Conservation (phyloP, 306 rosid genomes). For the Biancaea sappan region DNA sequence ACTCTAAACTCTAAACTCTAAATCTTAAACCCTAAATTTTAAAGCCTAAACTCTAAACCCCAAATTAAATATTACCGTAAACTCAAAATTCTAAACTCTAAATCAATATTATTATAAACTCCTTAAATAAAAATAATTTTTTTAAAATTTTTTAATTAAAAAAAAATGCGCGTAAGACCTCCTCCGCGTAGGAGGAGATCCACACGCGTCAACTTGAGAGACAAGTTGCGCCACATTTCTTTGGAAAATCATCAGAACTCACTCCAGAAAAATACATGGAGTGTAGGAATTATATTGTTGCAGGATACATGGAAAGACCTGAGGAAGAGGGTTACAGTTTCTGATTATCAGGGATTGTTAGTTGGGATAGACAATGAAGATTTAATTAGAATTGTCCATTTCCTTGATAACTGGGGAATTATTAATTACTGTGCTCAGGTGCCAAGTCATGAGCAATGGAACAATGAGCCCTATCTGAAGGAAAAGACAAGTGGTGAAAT, state of each 20-base stretch:
- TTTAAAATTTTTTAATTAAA: too few species aligned
- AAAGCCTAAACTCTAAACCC: too few species aligned
- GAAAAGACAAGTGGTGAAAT: conserved; percentile 83
- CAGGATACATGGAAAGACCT: conserved; percentile 86
- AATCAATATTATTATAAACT: too few species aligned
- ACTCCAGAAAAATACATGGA: conserved; percentile 92
- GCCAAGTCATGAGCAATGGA: conserved; percentile 55
- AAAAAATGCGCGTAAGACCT: too few species aligned
- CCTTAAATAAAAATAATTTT: too few species aligned
- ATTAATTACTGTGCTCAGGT: conserved; percentile 72
- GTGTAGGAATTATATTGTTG: conserved; percentile 80
- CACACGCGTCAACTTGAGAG: conserved; percentile 89
- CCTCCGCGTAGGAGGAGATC: too few species aligned
- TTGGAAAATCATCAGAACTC: conserved; percentile 63
- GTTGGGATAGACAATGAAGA: conserved; percentile 63
- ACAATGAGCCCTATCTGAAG: conserved; percentile 55
- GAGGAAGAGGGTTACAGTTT: conserved; percentile 52
- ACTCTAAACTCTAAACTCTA: too few species aligned
- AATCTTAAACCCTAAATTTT: too few species aligned
- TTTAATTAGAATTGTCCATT: conserved; percentile 69
- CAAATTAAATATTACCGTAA: too few species aligned
- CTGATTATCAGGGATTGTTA: conserved; percentile 63
- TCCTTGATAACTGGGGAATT: conserved; percentile 98
- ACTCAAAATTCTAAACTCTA: too few species aligned
- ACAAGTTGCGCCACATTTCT: conserved; percentile 95